These are phyloP conservation scores for Clavispora carvajalis DNA, from an alignment of 805 yeast genomes.

Conservation along the genomic window DNA sequence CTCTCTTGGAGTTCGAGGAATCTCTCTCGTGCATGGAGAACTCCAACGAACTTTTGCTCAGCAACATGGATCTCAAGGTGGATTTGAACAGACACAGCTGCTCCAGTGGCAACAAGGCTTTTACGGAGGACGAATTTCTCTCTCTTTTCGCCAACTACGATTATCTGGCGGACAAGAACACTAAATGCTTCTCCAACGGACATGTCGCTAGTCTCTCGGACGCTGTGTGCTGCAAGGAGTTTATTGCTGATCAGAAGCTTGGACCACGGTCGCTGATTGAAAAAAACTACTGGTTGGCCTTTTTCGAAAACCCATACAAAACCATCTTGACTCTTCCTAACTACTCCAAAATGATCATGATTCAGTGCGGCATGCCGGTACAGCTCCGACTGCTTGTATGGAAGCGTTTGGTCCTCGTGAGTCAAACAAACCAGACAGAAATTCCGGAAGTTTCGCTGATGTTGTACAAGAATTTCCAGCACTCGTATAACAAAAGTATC, in stretches of 20 bases:
- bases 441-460: constrained; percentile 32
- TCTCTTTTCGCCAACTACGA: constrained; percentile 9
- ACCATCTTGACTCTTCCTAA: constrained; percentile 44
- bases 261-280: constrained; percentile 20
- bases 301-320: constrained; percentile 38
- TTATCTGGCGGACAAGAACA: constrained; percentile 8
- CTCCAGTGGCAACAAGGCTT: not conserved
- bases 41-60: constrained; percentile 13
- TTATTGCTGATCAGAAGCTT: constrained; percentile 2
- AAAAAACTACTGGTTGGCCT: constrained; percentile 39
- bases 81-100: constrained; percentile 13
- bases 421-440: constrained; percentile 18
- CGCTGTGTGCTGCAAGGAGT: constrained; percentile 7
- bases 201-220: constrained; percentile 1
- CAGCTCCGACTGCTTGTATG: constrained; percentile 41
- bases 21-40: constrained; percentile 11
- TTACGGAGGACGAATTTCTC: constrained; percentile 1
- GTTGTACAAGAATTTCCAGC: constrained; percentile 37
- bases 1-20: constrained; percentile 16
- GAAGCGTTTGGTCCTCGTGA: constrained; percentile 34
- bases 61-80: constrained; percentile 14
- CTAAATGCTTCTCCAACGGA: constrained; percentile 10
- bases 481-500: constrained; percentile 34
- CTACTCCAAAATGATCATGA: constrained; percentile 40
- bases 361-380: constrained; percentile 42